Base-by-base conservation (phyloP, 257 asterid genomes). In the Nemophila menziesii region DNA sequence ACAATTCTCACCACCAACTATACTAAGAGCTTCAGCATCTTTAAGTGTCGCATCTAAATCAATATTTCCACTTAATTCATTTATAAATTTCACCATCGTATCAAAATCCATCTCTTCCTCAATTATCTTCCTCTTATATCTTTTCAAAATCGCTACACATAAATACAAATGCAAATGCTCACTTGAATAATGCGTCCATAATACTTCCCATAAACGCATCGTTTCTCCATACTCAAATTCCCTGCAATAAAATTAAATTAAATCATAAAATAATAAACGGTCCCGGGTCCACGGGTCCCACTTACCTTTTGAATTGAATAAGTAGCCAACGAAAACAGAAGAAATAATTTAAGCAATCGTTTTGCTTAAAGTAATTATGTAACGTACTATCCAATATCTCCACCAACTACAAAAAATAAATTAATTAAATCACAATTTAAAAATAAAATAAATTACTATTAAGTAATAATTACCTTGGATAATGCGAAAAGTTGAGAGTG, bases 271-370 rank as follows among this genome's bases (percentile, higher is more conserved):
- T n/a, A n/a, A n/a, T n/a, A n/a, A n/a, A n/a, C n/a, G n/a, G n/a
- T n/a, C n/a, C n/a, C n/a, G n/a, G n/a, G n/a, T n/a, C n/a, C n/a
- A n/a, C n/a, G n/a, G n/a, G 22, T 8, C n/a, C n/a, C n/a, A n/a
- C n/a, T 73, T 72, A 53, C 98, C 98, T 84, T 70, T 89, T 89
- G 33, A 89, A 89, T 75, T 89, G 98, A 63, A 89, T 89, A 58
- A 89, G 80, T 43, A 89, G 56, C 98, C 98, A 89, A 52, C 98
- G 98, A 37, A 89, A 89, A 70, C 98, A 89, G 62, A 89, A 89
- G 84, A 89, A 89, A 61, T 75, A 89, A 60, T 89, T 89, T 66
- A 89, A 64, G 74, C 98, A 89, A 36, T 89, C 98, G 27, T 73
- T 72, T 87, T 80, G 80, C 65, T 55, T 46, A 48, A 89, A 84